phyloP scores from a whole-genome alignment of 1,284 basidiomycete genomes.

The Boletus smithii region DNA sequence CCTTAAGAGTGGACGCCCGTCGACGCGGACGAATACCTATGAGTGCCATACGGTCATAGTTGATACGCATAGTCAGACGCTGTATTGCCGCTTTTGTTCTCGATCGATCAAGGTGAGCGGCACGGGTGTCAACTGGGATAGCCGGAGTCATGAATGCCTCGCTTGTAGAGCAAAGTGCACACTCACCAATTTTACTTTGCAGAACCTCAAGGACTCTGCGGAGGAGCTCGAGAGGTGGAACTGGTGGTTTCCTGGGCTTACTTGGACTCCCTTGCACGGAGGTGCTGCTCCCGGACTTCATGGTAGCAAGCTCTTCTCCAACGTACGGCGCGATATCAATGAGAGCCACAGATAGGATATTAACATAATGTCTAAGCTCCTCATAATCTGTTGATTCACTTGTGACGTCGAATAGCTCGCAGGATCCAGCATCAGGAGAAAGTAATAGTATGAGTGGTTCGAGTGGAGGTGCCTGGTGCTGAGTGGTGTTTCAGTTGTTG shows the following conservation, averaged over 20 bases:
- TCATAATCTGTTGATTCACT: slow-evolving; percentile 53
- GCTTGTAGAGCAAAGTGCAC: not conserved
- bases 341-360: slow-evolving; percentile 54
- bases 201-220: slow-evolving; percentile 45
- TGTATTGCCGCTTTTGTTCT: slow-evolving; percentile 64
- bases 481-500: slow-evolving; percentile 18
- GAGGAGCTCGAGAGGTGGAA: slow-evolving; percentile 46
- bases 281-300: slow-evolving; percentile 12
- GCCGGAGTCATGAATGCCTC: not conserved
- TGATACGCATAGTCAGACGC: slow-evolving; percentile 56
- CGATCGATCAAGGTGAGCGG: slow-evolving; percentile 69
- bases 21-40: slow-evolving; percentile 17
- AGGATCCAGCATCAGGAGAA: slow-evolving; percentile 29
- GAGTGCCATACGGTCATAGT: slow-evolving; percentile 53
- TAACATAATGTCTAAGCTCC: slow-evolving; percentile 50
- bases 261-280: slow-evolving; percentile 29
- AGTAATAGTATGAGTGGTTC: slow-evolving; percentile 42
- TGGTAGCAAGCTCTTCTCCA: slow-evolving; percentile 39
- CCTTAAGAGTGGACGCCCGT: slow-evolving; percentile 28
- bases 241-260: slow-evolving; percentile 34
- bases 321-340: slow-evolving; percentile 57
- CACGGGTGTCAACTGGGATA: slow-evolving; percentile 60
- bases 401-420: slow-evolving; percentile 44
- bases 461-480: slow-evolving; percentile 44
- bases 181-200: slow-evolving; percentile 61